These are phyloP conservation scores for Eutypella sp. DNA, from an alignment of 2,329 filamentous ascomycete species.

Conservation along the genomic window DNA sequence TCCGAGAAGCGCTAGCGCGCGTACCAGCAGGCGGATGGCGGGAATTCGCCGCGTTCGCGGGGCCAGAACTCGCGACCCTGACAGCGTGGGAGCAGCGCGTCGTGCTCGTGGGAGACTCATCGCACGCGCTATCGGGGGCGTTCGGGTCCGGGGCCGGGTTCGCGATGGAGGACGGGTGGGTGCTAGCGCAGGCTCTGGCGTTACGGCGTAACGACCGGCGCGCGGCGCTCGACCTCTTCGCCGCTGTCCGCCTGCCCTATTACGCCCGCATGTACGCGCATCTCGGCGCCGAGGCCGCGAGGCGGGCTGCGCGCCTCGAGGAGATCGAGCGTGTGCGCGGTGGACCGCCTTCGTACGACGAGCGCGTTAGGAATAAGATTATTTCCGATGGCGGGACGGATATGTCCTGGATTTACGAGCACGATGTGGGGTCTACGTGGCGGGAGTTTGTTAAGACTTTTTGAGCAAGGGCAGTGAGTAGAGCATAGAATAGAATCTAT, in stretches of 20 bases:
- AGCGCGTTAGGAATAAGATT: conserved; percentile 18
- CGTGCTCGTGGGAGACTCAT: conserved; percentile 50
- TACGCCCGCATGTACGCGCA: conserved; percentile 25
- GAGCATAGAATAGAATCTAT: no score
- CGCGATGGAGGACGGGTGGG: conserved; percentile 30
- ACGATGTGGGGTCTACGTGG: conserved; percentile 19
- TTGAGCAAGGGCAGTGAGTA: neutral
- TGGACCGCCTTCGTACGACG: conserved; percentile 15
- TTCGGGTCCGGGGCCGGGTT: conserved; percentile 36
- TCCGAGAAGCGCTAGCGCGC: conserved; percentile 32
- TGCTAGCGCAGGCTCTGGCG: conserved; percentile 21
- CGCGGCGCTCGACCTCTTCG: conserved; percentile 21
- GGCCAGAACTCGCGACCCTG: conserved; percentile 35
- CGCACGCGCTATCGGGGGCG: conserved; percentile 46
- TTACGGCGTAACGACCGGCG: conserved; percentile 18
- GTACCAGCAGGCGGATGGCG: conserved; percentile 37
- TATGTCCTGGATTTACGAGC: conserved; percentile 22
- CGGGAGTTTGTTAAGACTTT: conserved; percentile 8
- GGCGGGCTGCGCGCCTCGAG: conserved; percentile 10
- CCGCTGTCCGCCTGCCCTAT: conserved; percentile 24
- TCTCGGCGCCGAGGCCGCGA: conserved; percentile 12
- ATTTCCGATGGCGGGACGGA: conserved; percentile 18
- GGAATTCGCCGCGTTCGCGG: conserved; percentile 44
- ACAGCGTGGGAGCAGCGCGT: conserved; percentile 37
- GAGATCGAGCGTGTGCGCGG: neutral